Percentiles rank a stretch among this genome's conserved stretches.
Evolutionary conservation across 805 yeast species (phyloP).

Genomic region (Spathaspora arborariae): DNA sequence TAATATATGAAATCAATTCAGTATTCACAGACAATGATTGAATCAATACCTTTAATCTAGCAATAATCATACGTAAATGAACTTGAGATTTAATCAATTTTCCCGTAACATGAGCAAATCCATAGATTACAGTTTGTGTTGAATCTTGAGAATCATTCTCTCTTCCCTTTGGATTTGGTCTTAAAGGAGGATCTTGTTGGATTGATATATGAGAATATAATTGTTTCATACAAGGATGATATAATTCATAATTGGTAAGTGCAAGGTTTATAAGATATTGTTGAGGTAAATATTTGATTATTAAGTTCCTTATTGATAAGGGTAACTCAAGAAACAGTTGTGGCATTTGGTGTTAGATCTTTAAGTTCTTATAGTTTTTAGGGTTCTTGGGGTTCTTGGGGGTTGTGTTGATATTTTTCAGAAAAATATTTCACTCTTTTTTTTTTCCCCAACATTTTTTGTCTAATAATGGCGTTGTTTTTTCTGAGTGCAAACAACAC

Average conservation of each 20-base stretch:
- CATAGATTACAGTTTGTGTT: conserved; percentile 22
- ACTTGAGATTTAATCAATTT: conserved; percentile 12
- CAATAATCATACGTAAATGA: conserved; percentile 24
- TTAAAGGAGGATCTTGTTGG: conserved; percentile 9
- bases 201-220: conserved; percentile 23
- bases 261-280: conserved; percentile 29
- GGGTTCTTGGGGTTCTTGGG: background rate
- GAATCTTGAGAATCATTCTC: conserved; percentile 20
- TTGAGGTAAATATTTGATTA: conserved; percentile 24
- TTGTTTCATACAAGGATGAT: conserved; percentile 27
- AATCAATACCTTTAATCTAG: conserved; percentile 23
- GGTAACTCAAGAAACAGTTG: conserved; percentile 10
- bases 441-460: too few species aligned
- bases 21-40: conserved; percentile 25
- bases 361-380: background rate
- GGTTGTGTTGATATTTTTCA: too few species aligned
- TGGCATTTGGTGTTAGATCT: background rate
- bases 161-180: conserved; percentile 4
- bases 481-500: too few species aligned
- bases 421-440: too few species aligned
- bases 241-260: conserved; percentile 30
- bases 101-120: conserved; percentile 13
- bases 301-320: conserved; percentile 2
- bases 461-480: too few species aligned
- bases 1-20: conserved; percentile 15